These are phyloP conservation scores for Candida ovalis DNA, from an alignment of 805 yeast genomes.

Conservation along the genomic window DNA sequence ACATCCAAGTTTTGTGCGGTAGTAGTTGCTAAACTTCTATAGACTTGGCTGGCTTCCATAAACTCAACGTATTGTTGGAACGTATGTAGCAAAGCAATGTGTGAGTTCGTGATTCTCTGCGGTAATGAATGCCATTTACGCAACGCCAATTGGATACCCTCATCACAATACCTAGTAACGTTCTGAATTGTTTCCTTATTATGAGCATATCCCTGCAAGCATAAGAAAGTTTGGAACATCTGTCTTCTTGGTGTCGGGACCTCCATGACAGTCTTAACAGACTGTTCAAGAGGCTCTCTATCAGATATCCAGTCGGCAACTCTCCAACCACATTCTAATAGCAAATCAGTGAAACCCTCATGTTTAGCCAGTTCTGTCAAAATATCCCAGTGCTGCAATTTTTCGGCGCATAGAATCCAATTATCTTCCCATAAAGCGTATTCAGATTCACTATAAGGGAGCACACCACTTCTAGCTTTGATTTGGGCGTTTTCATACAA, in stretches of 20 bases:
- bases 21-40: slow-evolving; percentile 80
- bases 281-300: slow-evolving; percentile 88
- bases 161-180: slow-evolving; percentile 84
- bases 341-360: slow-evolving; percentile 92
- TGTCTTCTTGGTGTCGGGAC: slow-evolving; percentile 98
- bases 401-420: slow-evolving; percentile 97
- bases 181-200: slow-evolving; percentile 83
- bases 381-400: slow-evolving; percentile 96
- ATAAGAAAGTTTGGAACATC: slow-evolving; percentile 89
- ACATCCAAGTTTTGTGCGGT: slow-evolving; percentile 89
- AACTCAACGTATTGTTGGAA: slow-evolving; percentile 98
- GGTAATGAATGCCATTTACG: slow-evolving; percentile 94
- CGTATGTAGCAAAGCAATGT: slow-evolving; percentile 82
- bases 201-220: slow-evolving; percentile 90
- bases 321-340: slow-evolving; percentile 99
- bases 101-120: slow-evolving; percentile 69
- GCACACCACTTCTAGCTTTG: slow-evolving; percentile 89
- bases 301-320: slow-evolving; percentile 98
- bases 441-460: slow-evolving; percentile 94
- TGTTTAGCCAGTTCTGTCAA: slow-evolving; percentile 94
- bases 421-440: slow-evolving; percentile 98
- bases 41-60: slow-evolving; percentile 95
- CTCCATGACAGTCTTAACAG: slow-evolving; percentile 95
- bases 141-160: slow-evolving; percentile 89
- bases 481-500: slow-evolving; percentile 95